Base-by-base conservation (phyloP, 2,329 filamentous ascomycete species). In the Penicillium hordei region DNA sequence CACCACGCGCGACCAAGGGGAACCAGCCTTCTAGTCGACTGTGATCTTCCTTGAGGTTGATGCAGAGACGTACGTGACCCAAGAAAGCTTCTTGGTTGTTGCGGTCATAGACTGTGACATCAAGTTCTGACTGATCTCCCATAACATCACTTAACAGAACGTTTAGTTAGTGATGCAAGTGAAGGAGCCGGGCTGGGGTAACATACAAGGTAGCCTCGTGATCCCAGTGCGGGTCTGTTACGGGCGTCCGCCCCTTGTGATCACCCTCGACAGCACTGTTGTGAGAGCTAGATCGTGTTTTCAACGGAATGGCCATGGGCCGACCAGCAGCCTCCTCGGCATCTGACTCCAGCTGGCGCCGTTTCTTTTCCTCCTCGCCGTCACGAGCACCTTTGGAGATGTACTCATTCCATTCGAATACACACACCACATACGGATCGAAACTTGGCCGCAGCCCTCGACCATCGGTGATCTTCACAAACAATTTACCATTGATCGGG, bases 321-420 rank as follows among this genome's bases (percentile, higher is more conserved):
- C 89, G 85, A 29, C 92, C 90, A 31, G 55, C 55, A 67, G 96
- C 91, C 71, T 90, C 94, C 57, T 88, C 89, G 61, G 89, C 86
- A 68, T 79, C 66, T 78, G 82, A 64, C 82, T 84, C 69, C 76
- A 77, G 69, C 74, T 81, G 78, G 63, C 57, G 82, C 70, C 88
- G 85, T 44, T 87, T 82, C 44, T 89, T 87, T 33, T 82, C 80
- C 25, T 82, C 77, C 54, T 83, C 83, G 57, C 86, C 82, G 54
- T 79, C 80, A 63, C 88, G 85, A 13, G 93, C 90, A 2, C 91
- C 91, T 55, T 90, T 89, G 1, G 94, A 97, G 55, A 99, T 96
- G 67, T 96, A 89, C 75, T 99, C 94, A 70, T 93, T 96, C 73
- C 91, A 90, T 74, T 99, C 94, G 70, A 97, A 99, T 27, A 97